Percentiles rank a stretch among this genome's conserved stretches.
Evolutionary conservation across 129 eudicot species (phyloP).

Genomic region (Mikania micrantha): DNA sequence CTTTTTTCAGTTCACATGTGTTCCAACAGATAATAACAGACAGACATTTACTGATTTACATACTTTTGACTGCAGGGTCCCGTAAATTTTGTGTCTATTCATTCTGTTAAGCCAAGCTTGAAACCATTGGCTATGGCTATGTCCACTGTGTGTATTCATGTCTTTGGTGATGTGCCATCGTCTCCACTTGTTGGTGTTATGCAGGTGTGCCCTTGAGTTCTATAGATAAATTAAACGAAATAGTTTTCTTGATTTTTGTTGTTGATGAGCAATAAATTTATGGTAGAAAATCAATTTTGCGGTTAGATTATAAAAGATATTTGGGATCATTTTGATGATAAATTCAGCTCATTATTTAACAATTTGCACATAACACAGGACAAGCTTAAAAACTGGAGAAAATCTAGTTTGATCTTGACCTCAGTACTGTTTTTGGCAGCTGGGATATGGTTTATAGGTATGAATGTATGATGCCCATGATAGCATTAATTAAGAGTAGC

Average conservation of each 20-base stretch:
- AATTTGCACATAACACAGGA: slow-evolving; percentile 45
- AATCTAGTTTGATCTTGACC: slow-evolving; percentile 54
- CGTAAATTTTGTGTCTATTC: slow-evolving; percentile 75
- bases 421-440: slow-evolving; percentile 74
- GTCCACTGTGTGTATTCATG: slow-evolving; percentile 85
- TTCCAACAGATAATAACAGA: background rate
- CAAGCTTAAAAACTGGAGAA: slow-evolving; percentile 72
- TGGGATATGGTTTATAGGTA: slow-evolving; percentile 77
- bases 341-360: background rate
- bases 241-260: background rate
- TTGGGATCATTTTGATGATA: background rate
- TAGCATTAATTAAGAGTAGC: background rate
- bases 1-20: background rate
- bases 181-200: slow-evolving; percentile 90
- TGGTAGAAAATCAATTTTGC: background rate
- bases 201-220: slow-evolving; percentile 42
- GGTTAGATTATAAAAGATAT: background rate
- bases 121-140: slow-evolving; percentile 88
- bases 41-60: background rate
- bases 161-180: slow-evolving; percentile 93
- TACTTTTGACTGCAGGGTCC: slow-evolving; percentile 62
- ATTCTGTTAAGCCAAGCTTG: slow-evolving; percentile 72
- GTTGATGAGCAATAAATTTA: background rate
- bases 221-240: background rate
- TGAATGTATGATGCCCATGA: slow-evolving; percentile 33